Evolutionary conservation across 164 flowering plant genomes (phyloP).

Genomic region (Tinospora cordifolia): DNA sequence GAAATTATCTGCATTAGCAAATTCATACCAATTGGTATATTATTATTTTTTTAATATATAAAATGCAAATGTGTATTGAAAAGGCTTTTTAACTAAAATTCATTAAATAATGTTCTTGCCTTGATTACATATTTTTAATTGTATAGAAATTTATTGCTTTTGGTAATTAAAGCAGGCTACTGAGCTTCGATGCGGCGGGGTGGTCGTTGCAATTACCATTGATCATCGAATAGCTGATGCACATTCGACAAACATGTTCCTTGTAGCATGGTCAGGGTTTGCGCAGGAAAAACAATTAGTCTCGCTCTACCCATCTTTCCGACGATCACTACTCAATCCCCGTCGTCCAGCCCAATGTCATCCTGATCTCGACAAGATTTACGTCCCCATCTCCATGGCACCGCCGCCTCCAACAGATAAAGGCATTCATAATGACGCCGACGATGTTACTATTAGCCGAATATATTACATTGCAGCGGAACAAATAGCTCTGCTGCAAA

Average conservation of each 20-base stretch:
- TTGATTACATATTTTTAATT: too few species aligned
- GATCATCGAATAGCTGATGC: constrained; percentile 60
- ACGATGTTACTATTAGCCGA: constrained; percentile 22
- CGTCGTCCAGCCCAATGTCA: constrained; percentile 14
- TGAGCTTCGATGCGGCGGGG: constrained; percentile 41
- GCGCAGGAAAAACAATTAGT: constrained; percentile 17
- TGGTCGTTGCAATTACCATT: constrained; percentile 42
- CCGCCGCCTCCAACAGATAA: neutral
- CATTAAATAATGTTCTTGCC: too few species aligned
- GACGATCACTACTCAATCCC: constrained; percentile 19
- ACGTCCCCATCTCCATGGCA: constrained; percentile 18
- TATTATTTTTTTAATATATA: too few species aligned
- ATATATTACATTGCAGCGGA: constrained; percentile 24
- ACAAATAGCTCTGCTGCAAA: constrained; percentile 16
- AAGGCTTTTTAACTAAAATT: too few species aligned
- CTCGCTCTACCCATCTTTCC: constrained; percentile 16
- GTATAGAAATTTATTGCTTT: too few species aligned
- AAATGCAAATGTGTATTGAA: too few species aligned
- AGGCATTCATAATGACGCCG: neutral
- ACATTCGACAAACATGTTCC: constrained; percentile 47
- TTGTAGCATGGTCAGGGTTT: constrained; percentile 37
- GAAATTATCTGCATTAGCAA: too few species aligned
- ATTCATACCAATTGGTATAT: too few species aligned
- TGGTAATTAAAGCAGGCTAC: constrained; percentile 21
- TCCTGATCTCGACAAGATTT: constrained; percentile 17